phyloP scores from a whole-genome alignment of 805 yeast species.

The Cyberlindnera mississippiensis region DNA sequence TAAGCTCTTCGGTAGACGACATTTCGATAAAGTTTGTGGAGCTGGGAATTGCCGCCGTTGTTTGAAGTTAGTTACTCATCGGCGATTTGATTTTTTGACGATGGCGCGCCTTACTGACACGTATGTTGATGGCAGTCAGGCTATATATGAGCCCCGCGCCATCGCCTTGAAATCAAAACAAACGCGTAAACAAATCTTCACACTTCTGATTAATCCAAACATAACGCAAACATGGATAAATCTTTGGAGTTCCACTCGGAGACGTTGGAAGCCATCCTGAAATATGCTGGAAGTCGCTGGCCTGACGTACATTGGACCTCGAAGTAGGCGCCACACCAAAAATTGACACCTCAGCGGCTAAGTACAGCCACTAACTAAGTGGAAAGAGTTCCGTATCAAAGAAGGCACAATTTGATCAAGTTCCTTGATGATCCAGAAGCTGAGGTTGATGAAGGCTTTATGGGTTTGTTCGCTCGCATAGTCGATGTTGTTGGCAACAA shows the following conservation, averaged over 20 bases:
- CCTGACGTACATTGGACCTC: slow-evolving; percentile 4
- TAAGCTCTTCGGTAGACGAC: slow-evolving; percentile 33
- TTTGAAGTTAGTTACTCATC: not conserved
- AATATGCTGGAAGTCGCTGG: slow-evolving; percentile 1
- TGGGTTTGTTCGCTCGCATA: slow-evolving; percentile 11
- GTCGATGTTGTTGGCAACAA: slow-evolving; percentile 11
- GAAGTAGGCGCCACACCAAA: slow-evolving; percentile 4
- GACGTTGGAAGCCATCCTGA: slow-evolving; percentile 8
- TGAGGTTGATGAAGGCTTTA: slow-evolving; percentile 11
- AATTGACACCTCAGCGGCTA: slow-evolving; percentile 12
- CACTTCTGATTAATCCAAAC: not conserved
- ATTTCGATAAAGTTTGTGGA: slow-evolving; percentile 1
- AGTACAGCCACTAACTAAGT: slow-evolving; percentile 1
- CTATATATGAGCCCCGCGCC: too few species aligned
- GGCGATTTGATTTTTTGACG: not conserved
- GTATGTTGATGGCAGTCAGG: not conserved
- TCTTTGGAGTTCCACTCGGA: slow-evolving; percentile 8
- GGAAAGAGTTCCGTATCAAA: slow-evolving; percentile 7
- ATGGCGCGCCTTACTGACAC: slow-evolving; percentile 1
- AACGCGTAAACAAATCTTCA: not conserved
- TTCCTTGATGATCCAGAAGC: slow-evolving; percentile 12
- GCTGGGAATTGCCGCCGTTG: not conserved
- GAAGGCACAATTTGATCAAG: slow-evolving; percentile 5
- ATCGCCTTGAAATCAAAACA: slow-evolving; percentile 1
- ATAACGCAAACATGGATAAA: slow-evolving; percentile 4